A percentile compares a stretch with the other conserved stretches of the same genome.
Conservation (phyloP, 2,329 filamentous ascomycete genomes). For the Aspergillus pseudotamarii region DNA sequence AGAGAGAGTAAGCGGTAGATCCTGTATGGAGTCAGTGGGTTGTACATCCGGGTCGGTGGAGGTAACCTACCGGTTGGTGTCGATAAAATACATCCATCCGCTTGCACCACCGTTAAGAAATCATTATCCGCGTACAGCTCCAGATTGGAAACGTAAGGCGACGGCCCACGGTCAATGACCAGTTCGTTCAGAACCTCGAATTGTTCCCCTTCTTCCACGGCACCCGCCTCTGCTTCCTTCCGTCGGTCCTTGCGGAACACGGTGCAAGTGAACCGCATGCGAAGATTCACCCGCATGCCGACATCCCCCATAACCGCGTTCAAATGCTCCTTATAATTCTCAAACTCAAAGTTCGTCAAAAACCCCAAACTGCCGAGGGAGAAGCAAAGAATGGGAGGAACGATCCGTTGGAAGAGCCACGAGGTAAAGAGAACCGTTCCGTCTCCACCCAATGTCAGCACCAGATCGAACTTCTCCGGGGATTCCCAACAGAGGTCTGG, state of each 20-base stretch:
- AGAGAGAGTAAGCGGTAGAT: constrained; percentile 93
- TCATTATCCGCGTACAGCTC: constrained; percentile 96
- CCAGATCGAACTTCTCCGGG: constrained; percentile 93
- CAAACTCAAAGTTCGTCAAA: constrained; percentile 94
- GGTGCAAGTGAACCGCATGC: constrained; percentile 98
- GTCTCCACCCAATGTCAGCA: constrained; percentile 89
- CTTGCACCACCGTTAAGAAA: constrained; percentile 91
- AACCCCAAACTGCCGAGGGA: constrained; percentile 91
- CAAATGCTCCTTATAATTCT: constrained; percentile 83
- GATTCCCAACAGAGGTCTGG: constrained; percentile 92
- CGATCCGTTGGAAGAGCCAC: constrained; percentile 94
- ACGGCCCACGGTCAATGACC: constrained; percentile 95
- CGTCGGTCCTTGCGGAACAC: constrained; percentile 73
- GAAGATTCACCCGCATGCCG: constrained; percentile 95
- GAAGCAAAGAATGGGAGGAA: constrained; percentile 91
- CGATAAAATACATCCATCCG: constrained; percentile 96
- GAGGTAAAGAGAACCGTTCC: constrained; percentile 96
- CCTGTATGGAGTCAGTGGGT: constrained; percentile 42
- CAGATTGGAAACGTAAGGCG: constrained; percentile 93
- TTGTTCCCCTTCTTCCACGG: constrained; percentile 86
- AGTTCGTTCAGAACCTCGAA: constrained; percentile 98
- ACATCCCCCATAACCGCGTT: constrained; percentile 89
- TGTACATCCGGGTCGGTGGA: background rate
- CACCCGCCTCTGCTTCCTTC: constrained; percentile 52
- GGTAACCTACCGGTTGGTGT: constrained; percentile 76